Conservation (phyloP, 1,284 basidiomycete species). For the Prillingera fragicola region DNA sequence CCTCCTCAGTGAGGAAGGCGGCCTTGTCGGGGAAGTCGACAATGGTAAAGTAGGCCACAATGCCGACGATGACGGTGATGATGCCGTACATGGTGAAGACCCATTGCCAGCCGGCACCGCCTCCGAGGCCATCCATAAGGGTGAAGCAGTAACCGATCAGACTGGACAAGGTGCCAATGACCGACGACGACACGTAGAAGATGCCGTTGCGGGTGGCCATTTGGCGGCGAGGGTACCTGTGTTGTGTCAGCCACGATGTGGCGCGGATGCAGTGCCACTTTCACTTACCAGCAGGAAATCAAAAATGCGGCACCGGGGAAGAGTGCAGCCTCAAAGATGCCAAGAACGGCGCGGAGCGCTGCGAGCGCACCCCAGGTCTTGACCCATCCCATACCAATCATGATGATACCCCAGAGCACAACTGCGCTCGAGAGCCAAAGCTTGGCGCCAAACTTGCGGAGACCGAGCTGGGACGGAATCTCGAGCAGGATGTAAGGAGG, state of each 20-base stretch:
- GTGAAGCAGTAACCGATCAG: neutral
- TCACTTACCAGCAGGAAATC: no score
- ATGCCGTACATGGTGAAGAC: constrained; percentile 1
- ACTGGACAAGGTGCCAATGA: constrained; percentile 3
- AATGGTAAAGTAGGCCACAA: constrained; percentile 17
- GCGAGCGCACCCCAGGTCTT: constrained; percentile 40
- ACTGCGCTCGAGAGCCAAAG: no score
- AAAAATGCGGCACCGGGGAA: constrained; percentile 45
- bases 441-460: constrained; percentile 11
- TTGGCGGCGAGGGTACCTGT: constrained; percentile 51
- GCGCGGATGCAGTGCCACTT: no score
- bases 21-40: constrained; percentile 51
- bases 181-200: constrained; percentile 42
- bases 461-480: constrained; percentile 20
- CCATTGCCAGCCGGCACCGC: constrained; percentile 1
- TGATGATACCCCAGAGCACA: constrained; percentile 42
- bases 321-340: constrained; percentile 37
- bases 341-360: constrained; percentile 45
- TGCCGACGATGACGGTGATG: neutral
- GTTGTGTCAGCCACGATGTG: no score
- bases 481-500: constrained; percentile 44
- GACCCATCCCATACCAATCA: constrained; percentile 41
- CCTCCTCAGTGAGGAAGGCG: constrained; percentile 47
- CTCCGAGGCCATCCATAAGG: no score
- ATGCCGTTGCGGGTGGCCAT: constrained; percentile 36